A percentile compares a stretch with the other conserved stretches of the same genome.
Evolutionary conservation across 164 flowering plant species (phyloP).

Genomic region (Annona cherimola): DNA sequence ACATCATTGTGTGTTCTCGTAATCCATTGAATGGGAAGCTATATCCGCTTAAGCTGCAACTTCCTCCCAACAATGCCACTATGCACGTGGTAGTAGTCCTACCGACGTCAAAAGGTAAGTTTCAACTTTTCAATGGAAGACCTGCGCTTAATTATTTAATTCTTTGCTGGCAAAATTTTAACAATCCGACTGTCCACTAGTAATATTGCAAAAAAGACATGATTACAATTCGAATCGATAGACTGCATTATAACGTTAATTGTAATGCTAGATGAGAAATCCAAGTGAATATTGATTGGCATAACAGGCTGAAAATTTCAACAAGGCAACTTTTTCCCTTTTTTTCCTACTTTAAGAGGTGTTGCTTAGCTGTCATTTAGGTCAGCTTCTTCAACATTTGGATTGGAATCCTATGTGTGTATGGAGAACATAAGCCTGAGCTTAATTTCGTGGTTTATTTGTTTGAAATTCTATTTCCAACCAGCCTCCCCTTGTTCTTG

Average conservation of each 20-base stretch:
- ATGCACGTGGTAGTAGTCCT: constrained; percentile 72
- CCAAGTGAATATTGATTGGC: no score
- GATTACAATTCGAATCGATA: neutral
- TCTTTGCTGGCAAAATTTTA: neutral
- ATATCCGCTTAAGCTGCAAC: constrained; percentile 79
- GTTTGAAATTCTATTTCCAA: no score
- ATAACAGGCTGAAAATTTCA: no score
- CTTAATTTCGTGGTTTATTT: neutral
- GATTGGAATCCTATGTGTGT: neutral
- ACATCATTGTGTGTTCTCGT: constrained; percentile 59
- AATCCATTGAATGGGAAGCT: constrained; percentile 76
- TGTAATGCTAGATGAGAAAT: no score
- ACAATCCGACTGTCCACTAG: neutral
- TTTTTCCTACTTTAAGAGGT: no score
- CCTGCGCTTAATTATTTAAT: no score
- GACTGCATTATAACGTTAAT: no score
- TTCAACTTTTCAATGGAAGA: neutral
- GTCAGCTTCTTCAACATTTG: neutral
- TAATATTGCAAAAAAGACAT: neutral
- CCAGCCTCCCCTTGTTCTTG: neutral
- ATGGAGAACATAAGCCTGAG: neutral
- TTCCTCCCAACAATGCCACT: constrained; percentile 74
- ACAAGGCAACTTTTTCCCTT: no score
- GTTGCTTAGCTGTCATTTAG: neutral
- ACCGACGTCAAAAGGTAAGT: constrained; percentile 51